phyloP scores from a whole-genome alignment of 495 filamentous ascomycete genomes.

The Penicillium desertorum region DNA sequence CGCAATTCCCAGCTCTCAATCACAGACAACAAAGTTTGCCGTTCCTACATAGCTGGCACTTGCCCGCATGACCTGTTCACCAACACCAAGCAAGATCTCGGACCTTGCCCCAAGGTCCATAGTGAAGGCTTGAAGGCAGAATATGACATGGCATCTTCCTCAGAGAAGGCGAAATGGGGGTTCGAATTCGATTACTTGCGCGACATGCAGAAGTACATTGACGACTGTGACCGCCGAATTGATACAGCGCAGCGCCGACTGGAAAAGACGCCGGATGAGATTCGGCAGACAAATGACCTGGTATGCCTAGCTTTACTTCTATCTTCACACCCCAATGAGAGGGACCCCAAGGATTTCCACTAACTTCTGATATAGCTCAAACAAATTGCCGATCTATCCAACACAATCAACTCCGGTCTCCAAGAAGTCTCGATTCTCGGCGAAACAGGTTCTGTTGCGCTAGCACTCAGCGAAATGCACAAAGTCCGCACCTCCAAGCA shows the following conservation, averaged over 20 bases:
- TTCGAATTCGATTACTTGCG: constrained; percentile 97
- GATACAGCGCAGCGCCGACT: constrained; percentile 83
- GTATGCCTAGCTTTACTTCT: constrained; percentile 35
- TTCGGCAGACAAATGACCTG: constrained; percentile 89
- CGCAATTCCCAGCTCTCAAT: constrained; percentile 78
- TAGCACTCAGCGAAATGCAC: constrained; percentile 83
- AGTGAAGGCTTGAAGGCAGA: constrained; percentile 83
- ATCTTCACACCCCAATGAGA: not conserved
- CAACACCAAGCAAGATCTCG: constrained; percentile 98
- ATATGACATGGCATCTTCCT: constrained; percentile 66
- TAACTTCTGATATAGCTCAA: constrained; percentile 57
- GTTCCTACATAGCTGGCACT: constrained; percentile 88
- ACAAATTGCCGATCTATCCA: constrained; percentile 76
- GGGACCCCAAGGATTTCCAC: not conserved
- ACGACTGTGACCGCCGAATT: constrained; percentile 94
- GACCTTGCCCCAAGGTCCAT: constrained; percentile 87
- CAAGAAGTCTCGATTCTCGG: constrained; percentile 84
- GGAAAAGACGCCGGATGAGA: constrained; percentile 98
- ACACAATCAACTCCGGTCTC: constrained; percentile 78
- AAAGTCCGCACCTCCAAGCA: constrained; percentile 76
- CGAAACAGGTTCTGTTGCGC: constrained; percentile 73
- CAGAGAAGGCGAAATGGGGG: constrained; percentile 73
- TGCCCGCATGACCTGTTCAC: constrained; percentile 99
- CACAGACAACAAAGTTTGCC: constrained; percentile 92
- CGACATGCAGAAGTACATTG: constrained; percentile 93